Percentiles rank a stretch among this genome's conserved stretches.
Conservation (phyloP, 495 filamentous ascomycete species). For the Daldinia caldariorum region DNA sequence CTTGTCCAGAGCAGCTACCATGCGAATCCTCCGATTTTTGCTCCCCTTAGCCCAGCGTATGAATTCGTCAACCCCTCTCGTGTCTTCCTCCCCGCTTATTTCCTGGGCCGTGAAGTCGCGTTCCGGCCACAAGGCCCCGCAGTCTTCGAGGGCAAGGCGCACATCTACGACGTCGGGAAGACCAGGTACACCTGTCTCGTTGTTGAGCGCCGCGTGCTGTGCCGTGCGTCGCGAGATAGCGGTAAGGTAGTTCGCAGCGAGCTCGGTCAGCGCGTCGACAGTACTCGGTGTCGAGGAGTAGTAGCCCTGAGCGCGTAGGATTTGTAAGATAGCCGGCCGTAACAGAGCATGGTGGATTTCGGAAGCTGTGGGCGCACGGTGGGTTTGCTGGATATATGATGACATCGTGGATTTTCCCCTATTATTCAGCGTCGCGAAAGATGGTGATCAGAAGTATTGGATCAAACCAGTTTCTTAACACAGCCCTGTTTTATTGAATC, state of each 20-base stretch:
- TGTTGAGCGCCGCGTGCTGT: conserved; percentile 63
- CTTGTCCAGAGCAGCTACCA: conserved; percentile 65
- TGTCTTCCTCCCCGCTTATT: conserved; percentile 68
- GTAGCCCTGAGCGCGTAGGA: conserved; percentile 87
- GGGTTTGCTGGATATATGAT: conserved; percentile 3
- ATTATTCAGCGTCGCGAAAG: neutral
- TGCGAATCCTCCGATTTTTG: conserved; percentile 72
- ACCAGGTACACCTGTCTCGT: conserved; percentile 43
- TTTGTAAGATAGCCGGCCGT: conserved; percentile 82
- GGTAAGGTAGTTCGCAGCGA: conserved; percentile 77
- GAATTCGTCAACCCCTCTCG: conserved; percentile 76
- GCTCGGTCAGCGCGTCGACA: conserved; percentile 78
- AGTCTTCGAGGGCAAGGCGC: conserved; percentile 81
- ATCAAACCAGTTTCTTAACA: too few relatives aligned
- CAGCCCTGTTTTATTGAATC: neutral
- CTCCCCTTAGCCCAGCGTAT: conserved; percentile 76
- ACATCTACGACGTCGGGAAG: conserved; percentile 74
- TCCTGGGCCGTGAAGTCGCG: conserved; percentile 39
- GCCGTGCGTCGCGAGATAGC: conserved; percentile 72
- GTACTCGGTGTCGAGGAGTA: conserved; percentile 77
- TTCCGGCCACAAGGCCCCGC: conserved; percentile 71
- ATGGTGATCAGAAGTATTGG: too few relatives aligned
- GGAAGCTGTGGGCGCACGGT: conserved; percentile 12
- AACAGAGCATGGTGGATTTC: conserved; percentile 69
- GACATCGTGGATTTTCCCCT: conserved; percentile 17